These are phyloP conservation scores for Monosporascus sp. DNA, from an alignment of 2,329 filamentous ascomycete species.

Conservation along the genomic window DNA sequence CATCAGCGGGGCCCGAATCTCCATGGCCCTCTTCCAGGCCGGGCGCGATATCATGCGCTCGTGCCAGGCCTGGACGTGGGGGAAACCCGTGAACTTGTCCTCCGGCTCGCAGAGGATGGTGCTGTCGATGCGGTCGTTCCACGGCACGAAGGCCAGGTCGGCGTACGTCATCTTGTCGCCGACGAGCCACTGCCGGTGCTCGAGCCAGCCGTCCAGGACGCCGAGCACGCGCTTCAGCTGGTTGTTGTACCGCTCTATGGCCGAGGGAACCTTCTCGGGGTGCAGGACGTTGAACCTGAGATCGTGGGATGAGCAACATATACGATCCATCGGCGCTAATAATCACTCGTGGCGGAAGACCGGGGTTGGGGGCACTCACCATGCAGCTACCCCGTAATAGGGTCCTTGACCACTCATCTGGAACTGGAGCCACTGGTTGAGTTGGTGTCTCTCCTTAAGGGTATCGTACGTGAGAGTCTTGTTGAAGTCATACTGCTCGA, in stretches of 20 bases:
- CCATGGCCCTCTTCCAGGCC: slow-evolving; percentile 11
- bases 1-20: slow-evolving; percentile 9
- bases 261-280: slow-evolving; percentile 38
- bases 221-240: slow-evolving; percentile 40
- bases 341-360: neutral
- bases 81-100: slow-evolving; percentile 10
- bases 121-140: slow-evolving; percentile 8
- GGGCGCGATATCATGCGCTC: slow-evolving; percentile 13
- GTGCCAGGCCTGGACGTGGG: slow-evolving; percentile 13
- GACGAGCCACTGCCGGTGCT: slow-evolving; percentile 32
- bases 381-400: slow-evolving; percentile 32
- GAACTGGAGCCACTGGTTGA: slow-evolving; percentile 38
- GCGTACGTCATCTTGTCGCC: slow-evolving; percentile 32
- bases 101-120: neutral
- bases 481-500: slow-evolving; percentile 35
- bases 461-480: slow-evolving; percentile 29
- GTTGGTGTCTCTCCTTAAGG: slow-evolving; percentile 27
- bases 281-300: slow-evolving; percentile 35
- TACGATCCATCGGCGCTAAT: neutral
- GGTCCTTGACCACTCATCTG: slow-evolving; percentile 40
- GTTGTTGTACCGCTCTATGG: slow-evolving; percentile 39
- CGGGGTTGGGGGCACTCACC: slow-evolving; percentile 1
- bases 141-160: slow-evolving; percentile 16
- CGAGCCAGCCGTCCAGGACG: slow-evolving; percentile 39
- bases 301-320: neutral